Base-by-base conservation (phyloP, 768 basidiomycete genomes). In the Amyloporia xantha region DNA sequence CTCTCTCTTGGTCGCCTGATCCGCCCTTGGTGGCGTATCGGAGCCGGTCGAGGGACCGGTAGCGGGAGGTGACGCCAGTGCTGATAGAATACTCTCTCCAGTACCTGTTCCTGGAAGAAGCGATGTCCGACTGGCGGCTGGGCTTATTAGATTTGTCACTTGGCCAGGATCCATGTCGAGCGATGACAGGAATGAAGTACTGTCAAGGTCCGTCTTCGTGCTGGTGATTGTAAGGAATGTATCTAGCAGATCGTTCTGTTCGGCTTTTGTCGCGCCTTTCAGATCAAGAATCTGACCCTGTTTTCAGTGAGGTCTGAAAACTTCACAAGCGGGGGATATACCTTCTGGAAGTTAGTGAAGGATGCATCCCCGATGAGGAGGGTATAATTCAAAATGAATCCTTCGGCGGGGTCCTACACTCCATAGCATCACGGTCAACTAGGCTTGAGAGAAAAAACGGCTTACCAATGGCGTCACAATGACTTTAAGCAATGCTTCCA, bases 271-370 rank as follows among this genome's bases (percentile, higher is more conserved):
- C 0, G 92, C 92, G 5, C 96, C 96, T 66, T 96, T 96, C 42
- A 97, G 75, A 66, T 97, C 94, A 15, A 97, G 76, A 47, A 97
- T 90, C 93, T 96, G 52, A 4, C 41, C 4, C n/a, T n/a, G 35
- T 17, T 20, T 15, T 17, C 23, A 39, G 26, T 36, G 23, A 35
- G 44, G 5, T 28, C 21, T 28, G 15, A 11, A 44, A 17, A 10
- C 13, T 13, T 44, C 26, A 27, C 21, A 42, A n/a, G 33, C 33
- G 27, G 30, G 2, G 26, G 12, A 26, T 67, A 33, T 27, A 86
- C 92, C 81, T 99, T 99, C 72, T 98, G 96, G 72, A 99, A 99
- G 67, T 98, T 98, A 25, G 86, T 86, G 66, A 94, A 94, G 2
- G 93, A 94, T 4, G 87, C 84, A 66, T 97, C 95, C 20, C 91